Evolutionary conservation across 768 basidiomycete species (phyloP).

Genomic region (Suillus luteus): DNA sequence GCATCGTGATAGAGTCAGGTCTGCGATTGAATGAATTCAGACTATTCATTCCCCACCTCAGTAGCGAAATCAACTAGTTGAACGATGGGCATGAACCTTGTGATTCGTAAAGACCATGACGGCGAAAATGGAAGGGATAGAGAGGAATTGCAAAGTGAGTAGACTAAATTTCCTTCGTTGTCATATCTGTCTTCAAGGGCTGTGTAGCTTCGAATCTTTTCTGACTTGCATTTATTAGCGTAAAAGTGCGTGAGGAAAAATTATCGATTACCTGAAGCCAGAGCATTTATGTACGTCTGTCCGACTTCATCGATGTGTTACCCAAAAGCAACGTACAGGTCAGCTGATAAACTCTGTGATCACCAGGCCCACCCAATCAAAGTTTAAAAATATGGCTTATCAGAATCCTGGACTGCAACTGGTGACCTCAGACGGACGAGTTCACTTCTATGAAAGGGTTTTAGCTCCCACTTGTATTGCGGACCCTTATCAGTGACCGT

Average conservation of each 20-base stretch:
- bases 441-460: not conserved
- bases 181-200: too few relatives aligned
- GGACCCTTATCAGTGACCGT: not conserved
- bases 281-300: not conserved
- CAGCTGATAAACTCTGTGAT: not conserved
- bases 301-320: not conserved
- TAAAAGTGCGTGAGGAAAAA: not conserved
- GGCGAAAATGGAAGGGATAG: too few relatives aligned
- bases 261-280: not conserved
- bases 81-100: too few relatives aligned
- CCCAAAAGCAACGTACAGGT: not conserved
- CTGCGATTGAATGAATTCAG: too few relatives aligned
- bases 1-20: too few relatives aligned
- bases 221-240: not conserved
- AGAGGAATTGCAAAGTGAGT: too few relatives aligned
- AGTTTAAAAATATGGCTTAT: slow-evolving; percentile 2
- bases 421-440: not conserved
- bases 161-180: too few relatives aligned
- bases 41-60: too few relatives aligned
- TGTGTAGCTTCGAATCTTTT: not conserved
- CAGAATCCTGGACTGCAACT: not conserved
- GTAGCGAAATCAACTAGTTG: too few relatives aligned
- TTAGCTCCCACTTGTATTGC: not conserved
- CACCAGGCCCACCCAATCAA: slow-evolving; percentile 1
- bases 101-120: too few relatives aligned